Evolutionary conservation across 2,329 filamentous ascomycete genomes (phyloP), one percentile per base, ranked within the genome.

Genomic region (Trichophyton verrucosum): DNA sequence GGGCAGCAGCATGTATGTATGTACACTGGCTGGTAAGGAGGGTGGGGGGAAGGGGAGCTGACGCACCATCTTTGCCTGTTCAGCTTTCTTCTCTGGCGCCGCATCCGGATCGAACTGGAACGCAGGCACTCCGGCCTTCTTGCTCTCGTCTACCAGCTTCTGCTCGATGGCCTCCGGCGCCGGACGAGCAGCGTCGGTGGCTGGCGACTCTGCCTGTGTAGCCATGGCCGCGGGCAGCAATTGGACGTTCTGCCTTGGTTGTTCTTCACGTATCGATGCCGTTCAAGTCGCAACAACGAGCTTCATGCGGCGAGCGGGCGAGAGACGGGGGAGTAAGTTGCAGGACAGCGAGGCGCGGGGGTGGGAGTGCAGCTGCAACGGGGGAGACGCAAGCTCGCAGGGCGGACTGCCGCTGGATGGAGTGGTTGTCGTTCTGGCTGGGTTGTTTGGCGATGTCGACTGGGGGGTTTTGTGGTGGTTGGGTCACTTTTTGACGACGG

Each of bases 61-160:
- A 53, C 86, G 68, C 80, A 95, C 90, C 70, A 86, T 82, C 80
- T 82, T 80, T 22, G 87, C 86, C 71, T 91, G 88, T 36, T 86
- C 86, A 63, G 82, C 86, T 78, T 99, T 99, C 74, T 95, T 81
- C 72, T 91, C 89, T 0, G 87, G 81, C 49, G 81, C 86, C 47
- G 91, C 91, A 77, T 96, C 77, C 0, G 94, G 90, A 71, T 99
- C 82, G 76, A 97, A 99, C 64, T 86, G 83, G 72, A 88, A 94
- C 65, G 90, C 91, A 33, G 86, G 77, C 24, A 87, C 83, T 47
- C 94, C 94, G 11, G 87, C 89, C 68, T 87, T 86, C 69, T 81
- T 84, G 66, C 89, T 89, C 73, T 95, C 86, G 60, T 88, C 79
- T 27, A 95, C 80, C 57, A 96, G 81, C 68, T 83, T 82, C 66